Evolutionary conservation across 179 eudicot genomes (phyloP), one percentile per base, ranked within the genome.

Genomic region (Patellifolia procumbens): DNA sequence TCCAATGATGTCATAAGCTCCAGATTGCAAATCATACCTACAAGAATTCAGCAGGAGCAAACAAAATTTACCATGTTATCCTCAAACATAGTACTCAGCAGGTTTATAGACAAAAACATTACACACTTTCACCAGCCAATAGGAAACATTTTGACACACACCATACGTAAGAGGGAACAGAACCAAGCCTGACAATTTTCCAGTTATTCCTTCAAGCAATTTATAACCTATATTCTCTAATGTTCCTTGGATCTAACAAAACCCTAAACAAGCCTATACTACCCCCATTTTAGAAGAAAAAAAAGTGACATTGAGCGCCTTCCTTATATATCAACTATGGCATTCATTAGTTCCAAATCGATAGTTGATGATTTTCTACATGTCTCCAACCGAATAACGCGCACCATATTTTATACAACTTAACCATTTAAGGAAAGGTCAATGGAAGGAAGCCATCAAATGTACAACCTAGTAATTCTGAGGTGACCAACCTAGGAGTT

Each of bases 21-120:
- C 95, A 56, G 91, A 84, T 42, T 83, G 82, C 79, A 95, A 83
- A 86, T 93, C 90, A 70, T 87, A 86, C 89, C 98, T 94, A 80
- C 43, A 39, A 53, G 58, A 75, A 64, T 32, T 15, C 59, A 81
- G 42, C 24, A 32, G 73, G 62, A 76, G 26, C 11, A 73, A 76
- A 17, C 13, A 1, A 68, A n/a, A n/a, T n/a, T 17, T 34, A 11
- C 70, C 76, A 37, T 45, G 29, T 42, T 35, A 29, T 42, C 24
- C 34, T 48, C 43, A 51, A 53, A 22, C 3, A 7, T 7, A 71
- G n/a, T 11, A 53, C 29, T 17, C 52, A 24, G 53, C 64, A 7
- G 16, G 16, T 7, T 5, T 7, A 52, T 31, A 74, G 1, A 77
- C 16, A 4, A 51, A 61, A 45, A 74, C 12, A 37, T 20, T n/a